Percentiles rank a stretch among this genome's conserved stretches.
phyloP scores from a whole-genome alignment of 1,284 basidiomycete genomes.

The Sporisorium iseilematis-ciliati region DNA sequence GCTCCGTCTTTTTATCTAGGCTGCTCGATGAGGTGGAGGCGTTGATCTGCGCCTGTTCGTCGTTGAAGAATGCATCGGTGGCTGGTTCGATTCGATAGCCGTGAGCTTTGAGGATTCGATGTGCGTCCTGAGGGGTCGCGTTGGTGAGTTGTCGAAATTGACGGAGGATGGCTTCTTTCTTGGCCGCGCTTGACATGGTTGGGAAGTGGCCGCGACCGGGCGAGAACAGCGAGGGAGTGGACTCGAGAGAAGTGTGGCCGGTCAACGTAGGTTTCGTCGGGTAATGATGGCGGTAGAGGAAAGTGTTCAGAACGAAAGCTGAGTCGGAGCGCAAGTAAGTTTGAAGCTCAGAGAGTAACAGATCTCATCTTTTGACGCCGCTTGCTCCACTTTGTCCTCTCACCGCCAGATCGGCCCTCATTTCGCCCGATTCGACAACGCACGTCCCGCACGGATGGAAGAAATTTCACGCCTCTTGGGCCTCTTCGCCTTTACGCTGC shows the following conservation, averaged over 20 bases:
- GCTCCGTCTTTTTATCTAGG: conserved; percentile 51
- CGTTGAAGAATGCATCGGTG: conserved; percentile 79
- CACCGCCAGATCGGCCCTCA: too few relatives aligned
- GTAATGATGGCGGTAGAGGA: too few relatives aligned
- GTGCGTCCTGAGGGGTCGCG: conserved; percentile 74
- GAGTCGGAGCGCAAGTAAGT: not conserved
- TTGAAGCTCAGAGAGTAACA: too few relatives aligned
- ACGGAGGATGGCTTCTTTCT: conserved; percentile 53
- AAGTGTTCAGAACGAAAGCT: too few relatives aligned
- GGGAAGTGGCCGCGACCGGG: not conserved
- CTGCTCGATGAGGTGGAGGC: conserved; percentile 25
- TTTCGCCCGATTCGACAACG: too few relatives aligned
- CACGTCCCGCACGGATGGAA: too few relatives aligned
- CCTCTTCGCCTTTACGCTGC: too few relatives aligned
- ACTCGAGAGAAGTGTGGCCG: not conserved
- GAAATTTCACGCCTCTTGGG: too few relatives aligned
- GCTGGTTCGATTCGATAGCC: conserved; percentile 79
- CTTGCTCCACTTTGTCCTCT: too few relatives aligned
- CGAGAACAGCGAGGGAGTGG: too few relatives aligned
- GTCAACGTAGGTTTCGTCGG: not conserved
- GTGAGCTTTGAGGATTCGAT: conserved; percentile 79
- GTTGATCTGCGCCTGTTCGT: conserved; percentile 59
- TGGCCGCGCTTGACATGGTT: conserved; percentile 50
- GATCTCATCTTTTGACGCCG: too few relatives aligned
- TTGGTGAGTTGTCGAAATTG: conserved; percentile 53